These are phyloP conservation scores for Rubus idaeus DNA, from an alignment of 306 rosid species.

Conservation along the genomic window DNA sequence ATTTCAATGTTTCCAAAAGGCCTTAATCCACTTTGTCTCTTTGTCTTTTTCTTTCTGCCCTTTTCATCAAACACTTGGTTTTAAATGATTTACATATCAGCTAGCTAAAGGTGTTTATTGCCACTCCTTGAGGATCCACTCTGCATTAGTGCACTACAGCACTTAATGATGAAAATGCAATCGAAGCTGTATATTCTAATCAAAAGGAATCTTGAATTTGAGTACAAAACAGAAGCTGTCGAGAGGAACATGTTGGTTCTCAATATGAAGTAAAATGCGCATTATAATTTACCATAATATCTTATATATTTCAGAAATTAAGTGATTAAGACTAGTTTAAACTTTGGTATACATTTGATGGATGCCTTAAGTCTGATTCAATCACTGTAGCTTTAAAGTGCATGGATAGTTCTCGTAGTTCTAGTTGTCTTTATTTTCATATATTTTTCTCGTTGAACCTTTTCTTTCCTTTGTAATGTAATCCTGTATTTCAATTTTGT, in stretches of 20 bases:
- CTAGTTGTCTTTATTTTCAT: background rate
- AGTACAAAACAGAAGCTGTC: background rate
- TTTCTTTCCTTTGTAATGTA: background rate
- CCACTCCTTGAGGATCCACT: background rate
- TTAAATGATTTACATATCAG: background rate
- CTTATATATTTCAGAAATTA: background rate
- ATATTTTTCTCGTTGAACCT: background rate
- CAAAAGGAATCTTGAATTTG: too few species aligned
- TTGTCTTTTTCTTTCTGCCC: too few species aligned
- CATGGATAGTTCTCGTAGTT: background rate
- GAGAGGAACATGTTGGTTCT: background rate
- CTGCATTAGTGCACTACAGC: background rate
- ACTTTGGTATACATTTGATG: background rate
- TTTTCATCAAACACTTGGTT: background rate
- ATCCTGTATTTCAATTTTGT: slow-evolving; percentile 30
- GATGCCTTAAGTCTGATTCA: background rate
- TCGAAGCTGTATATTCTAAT: background rate
- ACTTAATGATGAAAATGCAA: background rate
- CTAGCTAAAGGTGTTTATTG: background rate
- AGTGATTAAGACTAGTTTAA: background rate
- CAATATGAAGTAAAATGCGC: background rate
- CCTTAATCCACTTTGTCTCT: background rate
- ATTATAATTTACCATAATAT: background rate
- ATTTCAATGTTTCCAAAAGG: background rate
- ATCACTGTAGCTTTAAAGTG: background rate